A percentile compares a stretch with the other conserved stretches of the same genome.
phyloP scores from a whole-genome alignment of 768 basidiomycete genomes.

The Leccinum boreale region DNA sequence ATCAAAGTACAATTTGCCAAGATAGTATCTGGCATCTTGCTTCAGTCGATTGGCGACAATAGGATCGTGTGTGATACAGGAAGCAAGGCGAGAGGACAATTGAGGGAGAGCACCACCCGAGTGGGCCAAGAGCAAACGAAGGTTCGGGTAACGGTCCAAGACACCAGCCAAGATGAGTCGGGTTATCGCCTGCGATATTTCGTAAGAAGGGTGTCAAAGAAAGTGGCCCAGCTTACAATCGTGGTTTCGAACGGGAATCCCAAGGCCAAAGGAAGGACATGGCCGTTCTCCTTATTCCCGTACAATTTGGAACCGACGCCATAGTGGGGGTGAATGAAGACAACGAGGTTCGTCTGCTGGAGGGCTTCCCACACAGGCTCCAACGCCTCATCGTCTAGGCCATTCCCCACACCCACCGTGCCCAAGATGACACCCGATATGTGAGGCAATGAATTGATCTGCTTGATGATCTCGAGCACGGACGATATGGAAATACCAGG shows the following conservation, averaged over 20 bases:
- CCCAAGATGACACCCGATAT: constrained; percentile 81
- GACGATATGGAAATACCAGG: constrained; percentile 52
- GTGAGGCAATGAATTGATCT: constrained; percentile 63
- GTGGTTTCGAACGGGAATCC: constrained; percentile 94
- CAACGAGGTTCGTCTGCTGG: constrained; percentile 62
- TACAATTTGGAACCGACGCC: constrained; percentile 72
- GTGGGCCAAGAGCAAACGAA: constrained; percentile 80
- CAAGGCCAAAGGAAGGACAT: constrained; percentile 81
- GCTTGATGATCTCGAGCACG: constrained; percentile 62
- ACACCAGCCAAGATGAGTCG: constrained; percentile 79
- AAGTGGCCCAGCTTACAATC: constrained; percentile 47
- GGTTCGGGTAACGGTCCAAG: constrained; percentile 72
- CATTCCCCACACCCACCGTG: constrained; percentile 70
- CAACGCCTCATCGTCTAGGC: constrained; percentile 74
- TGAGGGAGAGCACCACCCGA: constrained; percentile 84
- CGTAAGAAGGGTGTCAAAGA: constrained; percentile 6
- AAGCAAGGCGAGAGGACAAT: constrained; percentile 79
- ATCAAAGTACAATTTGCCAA: constrained; percentile 78
- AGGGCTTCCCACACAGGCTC: constrained; percentile 84
- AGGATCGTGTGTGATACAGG: constrained; percentile 85
- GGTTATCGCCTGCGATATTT: constrained; percentile 54
- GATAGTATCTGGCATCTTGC: constrained; percentile 82
- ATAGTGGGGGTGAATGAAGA: constrained; percentile 87
- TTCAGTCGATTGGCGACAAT: constrained; percentile 67
- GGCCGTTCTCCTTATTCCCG: constrained; percentile 78